Base-by-base conservation (phyloP, 148 eudicot species). In the Pouteria glomerata region DNA sequence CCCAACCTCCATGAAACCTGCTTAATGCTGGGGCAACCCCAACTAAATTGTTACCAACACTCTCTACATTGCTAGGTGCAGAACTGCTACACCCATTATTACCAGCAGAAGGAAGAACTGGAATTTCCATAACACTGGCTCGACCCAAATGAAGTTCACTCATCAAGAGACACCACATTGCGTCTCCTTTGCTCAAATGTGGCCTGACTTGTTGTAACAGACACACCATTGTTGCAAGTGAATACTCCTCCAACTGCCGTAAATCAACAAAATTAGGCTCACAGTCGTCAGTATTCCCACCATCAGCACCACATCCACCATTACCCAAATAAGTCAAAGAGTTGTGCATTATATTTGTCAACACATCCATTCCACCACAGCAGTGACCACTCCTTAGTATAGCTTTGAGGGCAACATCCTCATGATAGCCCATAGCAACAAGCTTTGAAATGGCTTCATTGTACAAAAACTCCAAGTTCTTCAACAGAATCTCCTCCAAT, bases 121-220 rank as follows among this genome's bases (percentile, higher is more conserved):
- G 96, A 64, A 86, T 84, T 8, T 95, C 98, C 83, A 95, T 91
- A 68, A 88, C 84, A 73, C 96, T 85, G 18, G 98, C 98, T 16
- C 91, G 81, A 33, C 93, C 96, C 58, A 91, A 96, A 80, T 95
- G 93, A 39, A 95, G 93, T 81, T 95, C 97, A 76, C 96, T 89
- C 96, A 91, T 89, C 52, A 95, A 76, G 53, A 95, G 92, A 78
- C 98, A 95, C 98, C 98, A 95, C 98, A 95, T 86, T 15, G 98
- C 97, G 74, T 91, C 98, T 21, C 96, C 98, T 75, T 82, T 86
- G 72, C 84, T 89, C 88, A 95, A 80, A 72, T 95, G 88, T 0
- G 97, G 96, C 67, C 86, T 90, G 27, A 86, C 77, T 67, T 91
- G 93, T 75, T 89, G 98, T 87, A 95, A 82, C 80, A 91, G 80